Evolutionary conservation across 768 basidiomycete genomes (phyloP), one percentile per base, ranked within the genome.

Genomic region (Amylocystis lapponica): DNA sequence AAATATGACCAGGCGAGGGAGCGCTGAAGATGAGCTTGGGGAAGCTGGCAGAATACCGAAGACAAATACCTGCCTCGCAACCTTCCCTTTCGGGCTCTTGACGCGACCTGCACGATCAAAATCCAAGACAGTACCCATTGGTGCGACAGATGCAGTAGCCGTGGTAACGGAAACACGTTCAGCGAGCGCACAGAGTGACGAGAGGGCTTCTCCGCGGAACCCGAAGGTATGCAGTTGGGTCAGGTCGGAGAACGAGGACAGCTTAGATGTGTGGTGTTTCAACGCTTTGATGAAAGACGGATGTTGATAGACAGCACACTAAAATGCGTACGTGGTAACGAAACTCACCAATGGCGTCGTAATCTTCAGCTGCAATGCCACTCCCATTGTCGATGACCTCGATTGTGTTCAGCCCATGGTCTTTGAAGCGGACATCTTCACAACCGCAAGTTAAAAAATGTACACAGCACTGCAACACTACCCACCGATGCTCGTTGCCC

Each of bases 201-300:
- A 91, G 0, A 99, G 70, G 0, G 96, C 96, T 65, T 99, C 96
- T 13, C 96, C 96, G 27, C 96, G 78, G 58, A 98, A 99, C 0
- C 95, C 95, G 60, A 97, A 96, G 0, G 92, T 91, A 5, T 66
- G 65, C 9, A 98, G 78, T 0, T 72, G 66, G 2, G 76, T 67
- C 3, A 97, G 75, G 57, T 92, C 88, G 3, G 76, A 65, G 56
- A 84, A 91, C 0, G 80, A 75, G 3, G 78, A 63, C 0, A 99
- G 69, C 62, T 99, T 99, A 5, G 95, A 97, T 0, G 95, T 99
- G 58, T 92, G 80, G 55, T 96, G 88, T 59, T 96, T 97, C 46
- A 94, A 66, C 1, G 81, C 94, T 94, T 46, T n/a, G 17, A 20
- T 9, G 21, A 21, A 37, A 37, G 36, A 25, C 20, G n/a, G 19